phyloP scores from a whole-genome alignment of 2,329 filamentous ascomycete genomes.

The Ascochyta koolunga region DNA sequence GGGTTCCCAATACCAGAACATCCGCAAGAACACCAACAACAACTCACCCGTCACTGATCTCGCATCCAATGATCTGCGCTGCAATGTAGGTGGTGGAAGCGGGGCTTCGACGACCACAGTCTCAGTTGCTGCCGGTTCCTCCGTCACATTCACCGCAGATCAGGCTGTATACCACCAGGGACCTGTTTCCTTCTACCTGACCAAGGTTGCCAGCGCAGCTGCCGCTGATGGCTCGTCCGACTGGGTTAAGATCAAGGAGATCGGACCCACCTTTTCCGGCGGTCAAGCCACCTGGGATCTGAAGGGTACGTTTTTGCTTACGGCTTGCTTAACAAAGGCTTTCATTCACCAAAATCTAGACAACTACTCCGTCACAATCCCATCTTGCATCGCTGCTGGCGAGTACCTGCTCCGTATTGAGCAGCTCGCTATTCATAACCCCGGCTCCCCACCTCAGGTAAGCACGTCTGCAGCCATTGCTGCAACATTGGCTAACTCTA shows the following conservation, averaged over 20 bases:
- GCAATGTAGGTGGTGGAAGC: constrained; percentile 43
- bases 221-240: constrained; percentile 45
- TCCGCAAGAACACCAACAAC: constrained; percentile 47
- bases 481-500: background rate
- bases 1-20: constrained; percentile 44
- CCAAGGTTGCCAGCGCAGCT: constrained; percentile 42
- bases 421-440: constrained; percentile 57
- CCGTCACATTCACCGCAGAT: constrained; percentile 45
- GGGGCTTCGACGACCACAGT: constrained; percentile 40
- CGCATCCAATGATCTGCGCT: constrained; percentile 40
- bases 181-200: constrained; percentile 47
- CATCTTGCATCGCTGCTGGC: constrained; percentile 50
- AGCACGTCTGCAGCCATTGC: background rate
- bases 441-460: constrained; percentile 28
- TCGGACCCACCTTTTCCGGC: constrained; percentile 44
- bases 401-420: constrained; percentile 58
- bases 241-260: constrained; percentile 51
- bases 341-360: constrained; percentile 25
- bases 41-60: constrained; percentile 47
- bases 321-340: background rate
- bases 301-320: constrained; percentile 27
- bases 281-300: constrained; percentile 44
- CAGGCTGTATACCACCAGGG: constrained; percentile 49
- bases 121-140: constrained; percentile 43
- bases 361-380: constrained; percentile 49